Evolutionary conservation across 192 early-diverging fungal genomes (phyloP), one percentile per base, ranked within the genome.

Genomic region (Paraglomus brasilianum): DNA sequence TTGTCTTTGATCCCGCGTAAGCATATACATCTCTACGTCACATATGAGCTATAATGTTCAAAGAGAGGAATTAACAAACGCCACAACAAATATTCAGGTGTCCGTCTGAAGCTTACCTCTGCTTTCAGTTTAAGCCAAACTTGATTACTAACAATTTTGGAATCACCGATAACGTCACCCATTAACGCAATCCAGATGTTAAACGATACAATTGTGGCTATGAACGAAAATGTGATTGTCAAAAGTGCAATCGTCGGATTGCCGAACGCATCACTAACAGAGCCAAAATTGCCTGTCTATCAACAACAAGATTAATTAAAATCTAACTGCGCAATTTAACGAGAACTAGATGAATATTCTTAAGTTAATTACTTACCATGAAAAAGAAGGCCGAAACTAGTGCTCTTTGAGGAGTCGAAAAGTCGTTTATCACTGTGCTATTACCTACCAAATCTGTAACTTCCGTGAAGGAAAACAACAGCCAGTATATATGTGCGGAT

Each of bases 121-220:
- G 58, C 58, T 39, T 60, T 60, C 38, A 38, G 58, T 4, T 60
- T 60, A 60, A 60, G 58, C 58, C 58, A 60, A 14, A 14, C 58
- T 40, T 40, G 58, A 19, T 40, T 38, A 60, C 58, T 30, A 60
- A n/a, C 42, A 17, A n/a, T 19, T 60, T 60, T 60, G n/a, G 58
- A 19, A 19, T 60, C 58, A n/a, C 15, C 36, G 8, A 60, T 30
- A 4, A 60, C 58, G 7, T 60, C 58, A n/a, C 38, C 19, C 58
- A 60, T 60, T 17, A 60, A 17, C 19, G 58, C 58, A 41, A 60
- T 60, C 19, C 36, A 60, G 5, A 60, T 19, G 9, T 68, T 68
- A 5, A 68, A 57, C 22, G 57, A 57, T 41, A 68, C 17, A 13
- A 68, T 68, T 2, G 50, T 17, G 13, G 58, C 57, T 42, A 62